Evolutionary conservation across 2,329 filamentous ascomycete species (phyloP).

Genomic region (Amauroascus verrucosus): DNA sequence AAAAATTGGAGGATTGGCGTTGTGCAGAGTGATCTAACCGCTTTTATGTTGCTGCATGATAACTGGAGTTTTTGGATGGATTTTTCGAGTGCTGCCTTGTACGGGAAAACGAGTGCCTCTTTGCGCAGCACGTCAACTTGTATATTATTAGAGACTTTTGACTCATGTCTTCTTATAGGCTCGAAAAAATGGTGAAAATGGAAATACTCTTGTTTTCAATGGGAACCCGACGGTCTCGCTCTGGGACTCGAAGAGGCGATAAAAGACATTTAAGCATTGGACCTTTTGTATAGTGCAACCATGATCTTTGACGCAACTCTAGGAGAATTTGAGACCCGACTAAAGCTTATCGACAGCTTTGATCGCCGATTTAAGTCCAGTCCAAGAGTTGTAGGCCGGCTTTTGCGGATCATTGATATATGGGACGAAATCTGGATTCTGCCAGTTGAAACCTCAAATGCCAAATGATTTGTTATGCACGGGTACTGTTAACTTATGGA

Average conservation of each 20-base stretch:
- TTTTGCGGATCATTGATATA: too few species aligned
- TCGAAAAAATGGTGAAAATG: not conserved
- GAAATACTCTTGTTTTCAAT: not conserved
- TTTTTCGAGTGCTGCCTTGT: constrained; percentile 4
- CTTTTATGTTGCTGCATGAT: constrained; percentile 10
- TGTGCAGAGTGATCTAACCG: constrained; percentile 55
- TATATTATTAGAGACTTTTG: constrained; percentile 9
- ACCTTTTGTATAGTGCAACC: not conserved
- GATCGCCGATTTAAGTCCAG: too few species aligned
- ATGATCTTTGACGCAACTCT: not conserved
- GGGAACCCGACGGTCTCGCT: not conserved
- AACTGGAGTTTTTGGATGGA: constrained; percentile 13
- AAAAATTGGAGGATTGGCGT: constrained; percentile 66
- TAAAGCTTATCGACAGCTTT: not conserved
- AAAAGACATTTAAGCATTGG: not conserved
- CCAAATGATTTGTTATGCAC: too few species aligned
- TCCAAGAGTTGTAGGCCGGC: not conserved
- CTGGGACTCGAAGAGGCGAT: not conserved
- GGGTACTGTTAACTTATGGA: too few species aligned
- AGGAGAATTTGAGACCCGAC: not conserved
- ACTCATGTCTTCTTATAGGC: not conserved
- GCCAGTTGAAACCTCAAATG: not conserved
- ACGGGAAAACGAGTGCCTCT: not conserved
- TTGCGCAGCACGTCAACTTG: not conserved
- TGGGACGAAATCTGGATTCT: too few species aligned